phyloP scores from a whole-genome alignment of 2,329 filamentous ascomycete species.

The Sporothrix schenckii region DNA sequence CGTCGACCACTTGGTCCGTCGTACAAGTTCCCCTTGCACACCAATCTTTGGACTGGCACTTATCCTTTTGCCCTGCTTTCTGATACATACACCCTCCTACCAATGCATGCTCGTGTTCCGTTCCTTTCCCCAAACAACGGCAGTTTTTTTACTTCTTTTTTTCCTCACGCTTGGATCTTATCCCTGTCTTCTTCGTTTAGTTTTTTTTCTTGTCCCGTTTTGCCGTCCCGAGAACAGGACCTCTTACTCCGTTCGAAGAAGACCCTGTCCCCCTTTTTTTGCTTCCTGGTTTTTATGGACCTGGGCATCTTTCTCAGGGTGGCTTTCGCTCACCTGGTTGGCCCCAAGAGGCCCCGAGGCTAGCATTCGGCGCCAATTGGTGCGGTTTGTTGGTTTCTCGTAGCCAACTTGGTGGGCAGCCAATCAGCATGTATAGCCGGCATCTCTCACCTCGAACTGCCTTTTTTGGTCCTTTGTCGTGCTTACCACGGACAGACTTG shows the following conservation, averaged over 20 bases:
- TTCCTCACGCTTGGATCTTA: not conserved
- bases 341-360: slow-evolving; percentile 1
- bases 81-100: slow-evolving; percentile 4
- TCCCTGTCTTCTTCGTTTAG: not conserved
- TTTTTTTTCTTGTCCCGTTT: not conserved
- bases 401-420: slow-evolving; percentile 3
- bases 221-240: not conserved
- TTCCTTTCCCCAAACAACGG: not conserved
- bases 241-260: not conserved
- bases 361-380: slow-evolving; percentile 23
- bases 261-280: not conserved
- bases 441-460: slow-evolving; percentile 3
- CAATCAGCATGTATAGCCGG: slow-evolving; percentile 11
- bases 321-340: slow-evolving; percentile 26
- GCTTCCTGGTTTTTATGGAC: not conserved
- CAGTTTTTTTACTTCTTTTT: not conserved
- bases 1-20: not conserved
- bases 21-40: not conserved
- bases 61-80: not conserved
- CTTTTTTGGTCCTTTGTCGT: not conserved
- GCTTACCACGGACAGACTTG: slow-evolving; percentile 4
- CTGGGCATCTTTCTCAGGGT: not conserved
- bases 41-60: not conserved
- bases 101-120: not conserved
- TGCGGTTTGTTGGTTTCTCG: slow-evolving; percentile 5